Evolutionary conservation across 2,329 filamentous ascomycete genomes (phyloP), one percentile per base, ranked within the genome.

Genomic region (Aspergillus texensis): DNA sequence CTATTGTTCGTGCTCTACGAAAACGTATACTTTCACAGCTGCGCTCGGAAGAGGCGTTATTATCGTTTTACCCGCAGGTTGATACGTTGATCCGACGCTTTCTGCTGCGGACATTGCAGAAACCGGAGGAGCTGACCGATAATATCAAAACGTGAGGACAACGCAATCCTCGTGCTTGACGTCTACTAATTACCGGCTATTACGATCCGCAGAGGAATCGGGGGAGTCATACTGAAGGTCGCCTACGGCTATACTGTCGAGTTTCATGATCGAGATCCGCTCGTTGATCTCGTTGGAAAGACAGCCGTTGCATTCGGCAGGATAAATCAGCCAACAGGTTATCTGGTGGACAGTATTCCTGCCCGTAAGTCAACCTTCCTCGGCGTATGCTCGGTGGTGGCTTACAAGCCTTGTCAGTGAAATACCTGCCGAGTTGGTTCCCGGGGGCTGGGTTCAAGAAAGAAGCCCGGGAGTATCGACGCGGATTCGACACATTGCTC

Each of bases 261-360:
- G 16, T 68, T 70, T 0, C 67, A 68, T 46, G 57, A 50, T 1
- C 52, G 24, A 2, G 73, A 75, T 24, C 68, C 72, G 12, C 72
- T 84, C 0, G 75, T 84, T 1, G 74, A 79, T n/a, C 59, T 83
- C 16, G 78, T 78, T 1, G 74, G 78, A 8, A 65, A 73, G 39
- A 75, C 77, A 2, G 74, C 84, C 68, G 68, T 69, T 1, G 66
- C 80, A 4, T 83, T 84, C 59, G 72, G 77, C 0, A 67, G 74
- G 19, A 77, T 80, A 1, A 72, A 70, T 1, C 72, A 78, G 0
- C 80, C 82, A 1, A 80, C 81, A 4, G 75, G 68, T 10, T 85
- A 77, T 78, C 62, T 77, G 2, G 82, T 85, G 2, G 82, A 85
- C 60, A 71, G 79, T 0, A 59, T 85, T 1, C 83, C 83, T 0